Base-by-base conservation (phyloP, 2,329 filamentous ascomycete species). In the Talaromyces sp. region DNA sequence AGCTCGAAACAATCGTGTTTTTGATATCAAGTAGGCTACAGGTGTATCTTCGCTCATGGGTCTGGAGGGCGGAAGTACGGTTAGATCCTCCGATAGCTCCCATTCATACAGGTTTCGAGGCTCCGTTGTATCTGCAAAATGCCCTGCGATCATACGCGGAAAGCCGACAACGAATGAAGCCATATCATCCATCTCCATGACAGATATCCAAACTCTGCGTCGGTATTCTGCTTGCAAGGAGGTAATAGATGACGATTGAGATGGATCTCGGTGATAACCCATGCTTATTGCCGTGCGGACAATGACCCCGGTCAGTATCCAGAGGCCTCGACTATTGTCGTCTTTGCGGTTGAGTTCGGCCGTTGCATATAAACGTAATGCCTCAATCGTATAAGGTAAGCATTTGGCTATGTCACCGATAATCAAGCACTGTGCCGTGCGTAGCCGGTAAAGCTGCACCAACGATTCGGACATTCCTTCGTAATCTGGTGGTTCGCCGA, bases 121-220 rank as follows among this genome's bases (percentile, higher is more conserved):
- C 25, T 85, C 72, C 1, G 79, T 75, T 0, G 86, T 88, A 69
- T 90, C 88, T 48, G 82, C 84, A 64, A 89, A 86, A 35, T 86
- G 82, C 25, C 81, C 79, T 62, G 85, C 81, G 42, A 89, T 79
- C 84, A 89, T 87, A 68, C 82, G 82, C 2, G 88, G 88, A 59
- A 91, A 76, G 1, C 88, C 88, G 64, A 88, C 81, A 69, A 89
- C 86, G 68, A 88, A 89, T 1, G 86, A 84, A 25, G 87, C 84
- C 5, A 90, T 73, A 3, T 87, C 73, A 69, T 90, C 88, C 54
- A 88, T 80, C 69, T 88, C 85, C 28, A 76, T 72, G 8, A 82
- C 77, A 67, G 79, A 80, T 0, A 76, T 74, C 80, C 81, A 83
- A 9, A 82, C 72, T 48, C 81, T 75, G 21, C 81, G 73, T 33